These are phyloP conservation scores for barley (Hordeum vulgare) DNA, from an alignment of 176 grass and related monocot species.

Conservation along the genomic window DNA sequence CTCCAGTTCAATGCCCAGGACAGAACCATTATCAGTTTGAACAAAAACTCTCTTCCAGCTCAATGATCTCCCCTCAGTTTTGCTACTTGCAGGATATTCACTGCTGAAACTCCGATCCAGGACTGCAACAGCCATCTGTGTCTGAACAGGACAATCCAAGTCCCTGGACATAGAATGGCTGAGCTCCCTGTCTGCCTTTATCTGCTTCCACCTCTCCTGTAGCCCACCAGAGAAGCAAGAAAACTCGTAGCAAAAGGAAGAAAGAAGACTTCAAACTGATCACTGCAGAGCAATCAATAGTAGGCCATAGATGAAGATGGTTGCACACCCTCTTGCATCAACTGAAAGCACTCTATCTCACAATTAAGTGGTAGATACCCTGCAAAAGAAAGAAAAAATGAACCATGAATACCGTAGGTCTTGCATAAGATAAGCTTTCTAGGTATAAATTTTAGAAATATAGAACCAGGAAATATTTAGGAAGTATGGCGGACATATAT, in stretches of 20 bases:
- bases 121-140: constrained; percentile 86
- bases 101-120: constrained; percentile 51
- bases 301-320: background rate
- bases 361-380: background rate
- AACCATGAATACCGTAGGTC: constrained; percentile 8
- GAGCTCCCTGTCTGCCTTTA: constrained; percentile 19
- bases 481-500: background rate
- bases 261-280: constrained; percentile 20
- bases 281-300: background rate
- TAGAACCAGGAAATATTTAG: background rate
- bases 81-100: constrained; percentile 54
- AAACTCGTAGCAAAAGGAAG: constrained; percentile 14
- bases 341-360: constrained; percentile 8
- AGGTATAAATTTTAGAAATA: background rate
- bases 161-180: constrained; percentile 62
- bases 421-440: background rate
- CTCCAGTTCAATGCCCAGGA: constrained; percentile 74
- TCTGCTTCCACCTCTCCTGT: constrained; percentile 34
- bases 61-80: constrained; percentile 46
- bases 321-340: constrained; percentile 15
- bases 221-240: constrained; percentile 18
- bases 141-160: constrained; percentile 86
- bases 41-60: constrained; percentile 94
- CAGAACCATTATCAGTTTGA: constrained; percentile 88
- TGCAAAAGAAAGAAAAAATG: background rate